A percentile compares a stretch with the other conserved stretches of the same genome.
Conservation (phyloP, 2,329 filamentous ascomycete genomes). For the Leptodontidium sp. region DNA sequence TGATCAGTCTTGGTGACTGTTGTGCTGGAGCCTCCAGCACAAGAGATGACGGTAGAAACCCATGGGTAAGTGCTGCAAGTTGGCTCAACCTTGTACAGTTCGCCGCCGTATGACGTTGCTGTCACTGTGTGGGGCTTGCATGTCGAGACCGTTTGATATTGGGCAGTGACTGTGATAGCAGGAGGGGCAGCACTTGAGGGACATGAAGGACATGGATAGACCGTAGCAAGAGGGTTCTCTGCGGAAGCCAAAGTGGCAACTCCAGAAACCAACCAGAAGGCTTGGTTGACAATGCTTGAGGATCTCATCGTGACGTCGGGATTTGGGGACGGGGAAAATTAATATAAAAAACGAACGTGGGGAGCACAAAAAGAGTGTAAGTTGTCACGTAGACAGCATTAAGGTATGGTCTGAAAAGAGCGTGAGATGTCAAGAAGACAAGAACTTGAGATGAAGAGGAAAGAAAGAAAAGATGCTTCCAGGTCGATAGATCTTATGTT, state of each 20-base stretch:
- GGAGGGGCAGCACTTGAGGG: slow-evolving; percentile 15
- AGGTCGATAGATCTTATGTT: neutral
- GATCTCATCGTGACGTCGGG: slow-evolving; percentile 10
- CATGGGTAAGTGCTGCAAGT: slow-evolving; percentile 22
- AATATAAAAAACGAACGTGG: slow-evolving; percentile 12
- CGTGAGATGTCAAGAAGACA: slow-evolving; percentile 7
- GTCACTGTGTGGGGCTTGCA: slow-evolving; percentile 14
- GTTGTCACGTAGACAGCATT: slow-evolving; percentile 17
- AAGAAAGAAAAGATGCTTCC: neutral
- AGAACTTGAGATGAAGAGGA: slow-evolving; percentile 1
- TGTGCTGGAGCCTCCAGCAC: slow-evolving; percentile 8
- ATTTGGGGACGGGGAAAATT: neutral
- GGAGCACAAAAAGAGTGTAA: slow-evolving; percentile 9
- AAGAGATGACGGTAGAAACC: slow-evolving; percentile 31
- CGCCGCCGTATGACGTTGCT: neutral
- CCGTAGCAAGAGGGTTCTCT: slow-evolving; percentile 17
- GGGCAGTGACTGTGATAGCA: slow-evolving; percentile 26
- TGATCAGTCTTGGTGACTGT: slow-evolving; percentile 30
- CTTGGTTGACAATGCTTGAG: neutral
- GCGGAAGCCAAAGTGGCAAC: slow-evolving; percentile 15
- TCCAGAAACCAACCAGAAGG: slow-evolving; percentile 1
- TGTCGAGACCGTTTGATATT: slow-evolving; percentile 32
- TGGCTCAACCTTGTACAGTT: slow-evolving; percentile 11
- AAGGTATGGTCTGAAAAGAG: slow-evolving; percentile 15
- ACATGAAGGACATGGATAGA: slow-evolving; percentile 30